Percentiles rank a stretch among this genome's conserved stretches.
Evolutionary conservation across 257 asterid species (phyloP).

Genomic region (Oldenlandia corymbosa): DNA sequence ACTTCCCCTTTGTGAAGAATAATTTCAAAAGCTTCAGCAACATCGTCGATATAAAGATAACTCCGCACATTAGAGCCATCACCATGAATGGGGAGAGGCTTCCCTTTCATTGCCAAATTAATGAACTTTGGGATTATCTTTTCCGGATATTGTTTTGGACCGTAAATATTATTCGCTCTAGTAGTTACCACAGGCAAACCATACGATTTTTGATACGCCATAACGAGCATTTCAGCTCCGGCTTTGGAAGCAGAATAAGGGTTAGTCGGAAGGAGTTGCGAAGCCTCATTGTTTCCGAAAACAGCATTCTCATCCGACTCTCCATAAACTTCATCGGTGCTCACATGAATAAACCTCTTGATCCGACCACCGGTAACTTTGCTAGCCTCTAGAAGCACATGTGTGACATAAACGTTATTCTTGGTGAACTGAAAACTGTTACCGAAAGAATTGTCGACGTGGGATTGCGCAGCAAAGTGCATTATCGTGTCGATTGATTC

Average conservation of each 20-base stretch:
- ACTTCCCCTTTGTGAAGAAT: conserved; percentile 91
- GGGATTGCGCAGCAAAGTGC: conserved; percentile 98
- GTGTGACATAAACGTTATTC: conserved; percentile 94
- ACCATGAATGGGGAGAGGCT: conserved; percentile 87
- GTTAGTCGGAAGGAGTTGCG: conserved; percentile 85
- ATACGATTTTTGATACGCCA: conserved; percentile 91
- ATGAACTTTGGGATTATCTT: conserved; percentile 91
- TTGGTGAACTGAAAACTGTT: conserved; percentile 92
- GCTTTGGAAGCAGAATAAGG: conserved; percentile 96
- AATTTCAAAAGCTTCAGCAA: conserved; percentile 88
- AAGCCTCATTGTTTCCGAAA: conserved; percentile 91
- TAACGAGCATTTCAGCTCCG: no score
- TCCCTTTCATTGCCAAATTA: conserved; percentile 73
- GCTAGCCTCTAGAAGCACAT: conserved; percentile 89
- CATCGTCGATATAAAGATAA: conserved; percentile 88
- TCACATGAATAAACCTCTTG: conserved; percentile 83
- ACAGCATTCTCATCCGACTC: conserved; percentile 95
- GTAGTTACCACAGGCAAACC: conserved; percentile 85
- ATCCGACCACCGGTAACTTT: conserved; percentile 91
- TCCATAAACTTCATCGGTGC: conserved; percentile 95
- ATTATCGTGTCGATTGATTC: conserved; percentile 93
- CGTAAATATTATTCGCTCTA: conserved; percentile 81
- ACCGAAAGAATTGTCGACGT: conserved; percentile 88
- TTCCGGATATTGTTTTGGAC: conserved; percentile 89
- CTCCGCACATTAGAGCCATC: conserved; percentile 92